Conservation (phyloP, 2,329 filamentous ascomycete species). For the Colletotrichum horii region DNA sequence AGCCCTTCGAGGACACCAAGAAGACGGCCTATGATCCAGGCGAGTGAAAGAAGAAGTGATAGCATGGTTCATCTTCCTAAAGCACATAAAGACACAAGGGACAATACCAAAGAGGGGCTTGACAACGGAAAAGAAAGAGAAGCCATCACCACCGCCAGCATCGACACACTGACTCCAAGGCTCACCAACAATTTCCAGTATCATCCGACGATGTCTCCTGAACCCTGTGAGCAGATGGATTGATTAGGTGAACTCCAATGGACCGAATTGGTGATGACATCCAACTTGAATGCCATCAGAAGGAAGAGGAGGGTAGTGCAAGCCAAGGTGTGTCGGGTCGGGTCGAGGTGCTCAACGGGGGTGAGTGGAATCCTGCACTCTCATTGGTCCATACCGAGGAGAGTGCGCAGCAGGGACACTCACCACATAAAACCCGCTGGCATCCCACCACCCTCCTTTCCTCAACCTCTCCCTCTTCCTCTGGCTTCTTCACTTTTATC, state of each 20-base stretch:
- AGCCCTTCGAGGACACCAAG: not conserved
- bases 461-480: constrained; percentile 1
- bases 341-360: not conserved
- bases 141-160: not conserved
- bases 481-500: not conserved
- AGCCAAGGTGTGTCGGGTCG: not conserved
- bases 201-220: not conserved
- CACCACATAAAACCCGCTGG: constrained; percentile 23
- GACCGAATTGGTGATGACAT: not conserved
- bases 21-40: not conserved
- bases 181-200: not conserved
- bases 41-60: not conserved
- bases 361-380: not conserved
- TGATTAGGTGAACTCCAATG: not conserved
- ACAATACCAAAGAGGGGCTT: not conserved
- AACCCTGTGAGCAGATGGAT: not conserved
- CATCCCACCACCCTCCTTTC: constrained; percentile 19
- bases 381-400: constrained; percentile 20
- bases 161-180: not conserved
- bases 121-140: not conserved
- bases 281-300: not conserved
- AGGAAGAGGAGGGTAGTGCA: not conserved
- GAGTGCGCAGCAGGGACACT: constrained; percentile 7
- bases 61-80: not conserved
- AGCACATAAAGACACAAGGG: not conserved